Evolutionary conservation across 2,329 filamentous ascomycete species (phyloP).

Genomic region (Eurotiales sp.): DNA sequence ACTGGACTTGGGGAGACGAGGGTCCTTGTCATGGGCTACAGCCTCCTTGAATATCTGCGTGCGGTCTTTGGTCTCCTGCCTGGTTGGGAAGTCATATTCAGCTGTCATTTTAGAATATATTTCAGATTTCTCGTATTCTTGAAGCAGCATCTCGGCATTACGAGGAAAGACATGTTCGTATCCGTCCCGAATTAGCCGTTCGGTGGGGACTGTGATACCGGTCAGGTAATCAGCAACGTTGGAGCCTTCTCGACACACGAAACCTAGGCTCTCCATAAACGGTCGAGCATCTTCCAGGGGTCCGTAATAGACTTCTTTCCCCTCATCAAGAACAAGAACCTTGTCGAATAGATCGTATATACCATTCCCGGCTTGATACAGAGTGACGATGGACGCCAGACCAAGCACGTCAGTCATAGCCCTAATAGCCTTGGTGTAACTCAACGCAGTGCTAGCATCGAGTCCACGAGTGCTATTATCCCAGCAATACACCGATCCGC

Average conservation of each 20-base stretch:
- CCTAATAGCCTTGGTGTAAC: slow-evolving; percentile 59
- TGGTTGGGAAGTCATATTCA: slow-evolving; percentile 57
- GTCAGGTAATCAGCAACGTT: slow-evolving; percentile 66
- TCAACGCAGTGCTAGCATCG: slow-evolving; percentile 62
- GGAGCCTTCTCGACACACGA: slow-evolving; percentile 58
- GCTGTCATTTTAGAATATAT: slow-evolving; percentile 50
- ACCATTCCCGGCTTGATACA: slow-evolving; percentile 68
- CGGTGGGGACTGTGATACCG: slow-evolving; percentile 57
- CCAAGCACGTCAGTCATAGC: slow-evolving; percentile 62
- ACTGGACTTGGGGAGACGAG: slow-evolving; percentile 51
- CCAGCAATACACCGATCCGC: slow-evolving; percentile 60
- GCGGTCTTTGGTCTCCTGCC: slow-evolving; percentile 45
- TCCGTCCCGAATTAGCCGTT: slow-evolving; percentile 42
- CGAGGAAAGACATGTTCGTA: slow-evolving; percentile 45
- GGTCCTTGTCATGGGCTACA: slow-evolving; percentile 54
- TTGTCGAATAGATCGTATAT: slow-evolving; percentile 70
- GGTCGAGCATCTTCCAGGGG: slow-evolving; percentile 55
- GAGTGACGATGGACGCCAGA: slow-evolving; percentile 58
- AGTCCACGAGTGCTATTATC: slow-evolving; percentile 65
- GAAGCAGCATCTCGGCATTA: slow-evolving; percentile 42
- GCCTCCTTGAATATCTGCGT: slow-evolving; percentile 54
- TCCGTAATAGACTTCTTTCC: slow-evolving; percentile 64
- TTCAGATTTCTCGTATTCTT: slow-evolving; percentile 50
- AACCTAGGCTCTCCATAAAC: slow-evolving; percentile 64
- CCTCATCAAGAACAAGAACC: slow-evolving; percentile 63